These are phyloP conservation scores for Hypoxylon sp. DNA, from an alignment of 2,329 filamentous ascomycete genomes.

Conservation along the genomic window DNA sequence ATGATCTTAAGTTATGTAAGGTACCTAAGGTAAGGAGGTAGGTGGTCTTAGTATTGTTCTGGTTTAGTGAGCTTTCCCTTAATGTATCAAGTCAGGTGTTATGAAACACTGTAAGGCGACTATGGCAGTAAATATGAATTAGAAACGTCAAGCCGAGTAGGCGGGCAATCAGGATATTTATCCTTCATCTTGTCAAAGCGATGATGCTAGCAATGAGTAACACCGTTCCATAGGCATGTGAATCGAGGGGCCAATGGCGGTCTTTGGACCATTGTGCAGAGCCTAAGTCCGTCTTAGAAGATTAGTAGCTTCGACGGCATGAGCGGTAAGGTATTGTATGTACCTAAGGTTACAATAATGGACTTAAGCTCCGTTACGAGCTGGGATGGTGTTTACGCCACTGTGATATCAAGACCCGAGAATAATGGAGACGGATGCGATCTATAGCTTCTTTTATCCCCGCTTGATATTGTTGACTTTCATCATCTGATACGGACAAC, in stretches of 20 bases:
- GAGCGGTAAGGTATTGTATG: neutral
- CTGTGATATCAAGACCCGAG: conserved; percentile 25
- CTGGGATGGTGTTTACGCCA: conserved; percentile 13
- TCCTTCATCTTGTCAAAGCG: conserved; percentile 6
- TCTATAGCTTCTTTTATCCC: neutral
- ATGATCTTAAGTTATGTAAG: conserved; percentile 8
- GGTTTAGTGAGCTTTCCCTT: neutral
- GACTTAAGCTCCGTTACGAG: neutral
- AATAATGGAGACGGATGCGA: neutral
- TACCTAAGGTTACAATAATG: neutral
- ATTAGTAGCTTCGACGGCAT: neutral
- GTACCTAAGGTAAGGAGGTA: neutral
- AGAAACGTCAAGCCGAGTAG: conserved; percentile 55
- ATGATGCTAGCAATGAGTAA: conserved; percentile 7
- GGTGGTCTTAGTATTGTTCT: neutral
- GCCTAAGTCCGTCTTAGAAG: conserved; percentile 14
- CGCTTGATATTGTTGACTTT: neutral
- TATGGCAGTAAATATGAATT: neutral
- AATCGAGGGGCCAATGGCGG: conserved; percentile 14
- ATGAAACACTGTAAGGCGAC: neutral
- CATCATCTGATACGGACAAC: neutral
- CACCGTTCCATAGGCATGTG: conserved; percentile 5
- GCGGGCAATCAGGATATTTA: conserved; percentile 28
- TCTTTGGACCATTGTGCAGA: neutral
- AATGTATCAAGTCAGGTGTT: neutral